These are phyloP conservation scores for Cryphonectria japonica DNA, from an alignment of 2,329 filamentous ascomycete genomes.

Conservation along the genomic window DNA sequence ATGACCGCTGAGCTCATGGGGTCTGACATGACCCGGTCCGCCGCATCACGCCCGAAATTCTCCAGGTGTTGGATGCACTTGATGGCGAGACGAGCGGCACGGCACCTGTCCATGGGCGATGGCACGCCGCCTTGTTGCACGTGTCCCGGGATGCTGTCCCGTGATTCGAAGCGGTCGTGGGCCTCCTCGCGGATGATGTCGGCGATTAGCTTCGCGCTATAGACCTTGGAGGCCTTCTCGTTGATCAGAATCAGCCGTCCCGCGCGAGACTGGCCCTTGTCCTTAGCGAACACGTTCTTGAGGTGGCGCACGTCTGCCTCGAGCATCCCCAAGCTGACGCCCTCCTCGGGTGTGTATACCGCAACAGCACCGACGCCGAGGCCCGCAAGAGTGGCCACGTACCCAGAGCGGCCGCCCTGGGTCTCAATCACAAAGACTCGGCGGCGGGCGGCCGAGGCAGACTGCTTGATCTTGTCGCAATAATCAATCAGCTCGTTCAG, in stretches of 20 bases:
- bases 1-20: constrained; percentile 79
- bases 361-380: constrained; percentile 90
- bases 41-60: constrained; percentile 67
- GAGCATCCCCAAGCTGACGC: constrained; percentile 91
- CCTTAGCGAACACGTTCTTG: constrained; percentile 80
- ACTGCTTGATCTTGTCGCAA: constrained; percentile 97
- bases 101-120: constrained; percentile 93
- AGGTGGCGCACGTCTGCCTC: constrained; percentile 87
- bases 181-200: constrained; percentile 95
- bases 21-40: constrained; percentile 72
- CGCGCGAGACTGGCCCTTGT: constrained; percentile 85
- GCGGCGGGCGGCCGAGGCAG: constrained; percentile 87
- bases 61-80: constrained; percentile 94
- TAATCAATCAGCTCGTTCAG: constrained; percentile 93
- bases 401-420: constrained; percentile 91
- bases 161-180: constrained; percentile 87
- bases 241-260: constrained; percentile 97
- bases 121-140: constrained; percentile 94
- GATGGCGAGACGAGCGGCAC: constrained; percentile 88
- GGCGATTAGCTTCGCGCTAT: constrained; percentile 90
- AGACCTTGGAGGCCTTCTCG: constrained; percentile 88
- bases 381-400: constrained; percentile 88
- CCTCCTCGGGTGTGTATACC: constrained; percentile 96
- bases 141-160: constrained; percentile 89
- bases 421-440: constrained; percentile 98